Evolutionary conservation across 129 eudicot species (phyloP), one percentile per base, ranked within the genome.

Genomic region (Flaveria robusta): DNA sequence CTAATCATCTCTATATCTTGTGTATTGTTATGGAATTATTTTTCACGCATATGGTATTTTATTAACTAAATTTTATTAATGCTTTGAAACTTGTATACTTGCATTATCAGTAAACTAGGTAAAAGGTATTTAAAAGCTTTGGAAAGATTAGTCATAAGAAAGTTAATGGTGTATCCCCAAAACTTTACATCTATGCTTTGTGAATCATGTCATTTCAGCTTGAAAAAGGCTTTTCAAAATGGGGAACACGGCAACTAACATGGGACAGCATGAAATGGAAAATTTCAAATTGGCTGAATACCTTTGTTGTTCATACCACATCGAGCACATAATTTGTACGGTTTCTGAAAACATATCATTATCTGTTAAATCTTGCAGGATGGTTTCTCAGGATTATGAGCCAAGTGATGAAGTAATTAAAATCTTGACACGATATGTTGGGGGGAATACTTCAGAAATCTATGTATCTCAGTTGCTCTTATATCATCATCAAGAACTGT

Each of bases 371-470:
- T 70, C 80, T 78, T 66, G 68, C 82, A 94, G 98, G 92, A 83
- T 82, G 88, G 92, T 86, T 84, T 78, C 77, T 23, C 79, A 79
- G 85, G 98, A 94, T 83, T 80, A 62, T 78, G 93, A 79, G 41
- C 80, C 88, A 42, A 81, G 77, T 66, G 87, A 89, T 50, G 98
- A 94, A 72, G 93, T 91, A 77, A 74, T 87, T 20, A 55, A 84
- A 45, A 78, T 85, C 73, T 77, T 94, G 85, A 83, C 83, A 71
- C 96, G 84, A 42, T 81, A 72, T 76, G 80, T 94, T 67, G 91
- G 97, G 66, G 97, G 96, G 49, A 79, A 82, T 72, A 46, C 83
- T 77, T 70, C 82, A 66, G 97, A 91, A 82, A 89, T 94, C 77
- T 77, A 84, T 88, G 98, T 94, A 87, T 52, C 29, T 22, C 37